Percentiles rank a stretch among this genome's conserved stretches.
Conservation (phyloP, 495 filamentous ascomycete genomes). For the Aspergillus biplanus region DNA sequence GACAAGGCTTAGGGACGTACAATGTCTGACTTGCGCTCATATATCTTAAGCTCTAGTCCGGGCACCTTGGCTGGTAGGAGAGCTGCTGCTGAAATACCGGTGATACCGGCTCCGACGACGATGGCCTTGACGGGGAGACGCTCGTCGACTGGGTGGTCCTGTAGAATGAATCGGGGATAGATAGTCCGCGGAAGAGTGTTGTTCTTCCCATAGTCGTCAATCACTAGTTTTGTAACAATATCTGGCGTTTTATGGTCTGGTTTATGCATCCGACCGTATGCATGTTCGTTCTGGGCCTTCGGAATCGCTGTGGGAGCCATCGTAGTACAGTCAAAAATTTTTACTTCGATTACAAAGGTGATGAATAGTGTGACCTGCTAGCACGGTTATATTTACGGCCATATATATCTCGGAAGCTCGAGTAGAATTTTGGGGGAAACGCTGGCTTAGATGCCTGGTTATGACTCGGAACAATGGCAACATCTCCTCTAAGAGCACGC, state of each 20-base stretch:
- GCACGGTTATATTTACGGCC: neutral
- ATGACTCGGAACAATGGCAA: neutral
- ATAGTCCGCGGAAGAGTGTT: neutral
- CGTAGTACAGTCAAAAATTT: neutral
- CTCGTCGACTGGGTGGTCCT: slow-evolving; percentile 1
- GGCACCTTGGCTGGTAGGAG: neutral
- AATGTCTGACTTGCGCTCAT: slow-evolving; percentile 1
- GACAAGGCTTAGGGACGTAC: neutral
- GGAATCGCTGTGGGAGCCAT: neutral
- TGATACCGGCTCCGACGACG: neutral
- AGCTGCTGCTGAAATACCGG: neutral
- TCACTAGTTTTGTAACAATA: neutral
- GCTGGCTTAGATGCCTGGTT: neutral
- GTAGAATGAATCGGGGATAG: neutral
- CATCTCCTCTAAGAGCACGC: neutral
- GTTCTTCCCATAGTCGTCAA: neutral
- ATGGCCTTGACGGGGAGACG: slow-evolving; percentile 1
- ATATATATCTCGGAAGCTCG: neutral
- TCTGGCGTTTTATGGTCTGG: neutral
- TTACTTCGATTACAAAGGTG: neutral
- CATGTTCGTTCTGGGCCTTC: neutral
- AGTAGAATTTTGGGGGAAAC: neutral
- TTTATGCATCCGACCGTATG: neutral
- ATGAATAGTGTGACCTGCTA: neutral
- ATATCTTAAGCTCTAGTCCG: neutral